phyloP scores from a whole-genome alignment of 371 early-diverging fungal species.

The Haplosporangium sp. region DNA sequence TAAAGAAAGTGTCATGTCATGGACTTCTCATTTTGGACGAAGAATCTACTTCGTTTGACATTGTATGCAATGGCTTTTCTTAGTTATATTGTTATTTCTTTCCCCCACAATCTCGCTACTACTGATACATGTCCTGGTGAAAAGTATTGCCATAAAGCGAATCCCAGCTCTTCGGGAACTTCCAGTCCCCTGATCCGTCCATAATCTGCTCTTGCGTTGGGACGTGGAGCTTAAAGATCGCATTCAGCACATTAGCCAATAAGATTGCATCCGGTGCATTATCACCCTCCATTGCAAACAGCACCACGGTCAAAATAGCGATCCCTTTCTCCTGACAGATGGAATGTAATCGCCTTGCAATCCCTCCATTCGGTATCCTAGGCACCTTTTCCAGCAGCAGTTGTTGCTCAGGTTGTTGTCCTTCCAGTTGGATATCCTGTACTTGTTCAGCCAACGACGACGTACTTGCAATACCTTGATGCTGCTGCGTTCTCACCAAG shows the following conservation, averaged over 20 bases:
- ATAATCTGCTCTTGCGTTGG: constrained; percentile 39
- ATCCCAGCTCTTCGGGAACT: constrained; percentile 77
- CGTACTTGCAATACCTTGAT: constrained; percentile 3
- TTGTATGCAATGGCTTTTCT: too few relatives aligned
- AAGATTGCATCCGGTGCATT: constrained; percentile 77
- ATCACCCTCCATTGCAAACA: constrained; percentile 84
- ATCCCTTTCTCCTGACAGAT: constrained; percentile 52
- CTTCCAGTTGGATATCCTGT: constrained; percentile 54
- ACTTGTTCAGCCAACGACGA: constrained; percentile 26
- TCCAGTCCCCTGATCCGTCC: constrained; percentile 60
- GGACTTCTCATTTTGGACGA: too few relatives aligned
- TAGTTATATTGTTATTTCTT: too few relatives aligned
- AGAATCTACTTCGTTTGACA: too few relatives aligned
- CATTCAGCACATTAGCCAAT: constrained; percentile 68
- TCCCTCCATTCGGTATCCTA: constrained; percentile 65
- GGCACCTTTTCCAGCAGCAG: constrained; percentile 40
- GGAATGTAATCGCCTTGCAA: constrained; percentile 60
- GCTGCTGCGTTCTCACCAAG: constrained; percentile 19
- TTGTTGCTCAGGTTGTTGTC: constrained; percentile 7
- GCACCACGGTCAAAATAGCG: constrained; percentile 62
- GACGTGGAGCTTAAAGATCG: constrained; percentile 55
- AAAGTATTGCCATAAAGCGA: constrained; percentile 45
- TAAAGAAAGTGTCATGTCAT: too few relatives aligned
- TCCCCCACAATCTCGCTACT: neutral
- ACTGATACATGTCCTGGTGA: constrained; percentile 53